Evolutionary conservation across 768 basidiomycete genomes (phyloP).

Genomic region (Psilocybe tampanensis): DNA sequence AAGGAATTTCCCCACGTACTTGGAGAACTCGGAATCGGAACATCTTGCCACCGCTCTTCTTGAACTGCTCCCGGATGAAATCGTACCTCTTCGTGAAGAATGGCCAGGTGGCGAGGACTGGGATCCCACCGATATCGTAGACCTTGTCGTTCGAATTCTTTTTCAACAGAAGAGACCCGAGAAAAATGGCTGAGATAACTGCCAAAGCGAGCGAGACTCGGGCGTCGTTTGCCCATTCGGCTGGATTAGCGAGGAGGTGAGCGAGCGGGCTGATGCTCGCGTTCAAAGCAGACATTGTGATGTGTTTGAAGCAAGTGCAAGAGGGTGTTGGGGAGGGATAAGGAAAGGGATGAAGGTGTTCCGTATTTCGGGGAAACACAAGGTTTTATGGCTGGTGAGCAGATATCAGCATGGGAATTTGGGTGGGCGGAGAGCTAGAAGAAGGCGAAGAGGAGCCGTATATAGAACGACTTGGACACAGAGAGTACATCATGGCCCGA

Average conservation of each 20-base stretch:
- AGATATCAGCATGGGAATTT: too few relatives aligned
- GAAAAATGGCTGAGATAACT: not conserved
- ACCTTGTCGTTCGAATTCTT: conserved; percentile 3
- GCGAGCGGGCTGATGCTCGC: conserved; percentile 10
- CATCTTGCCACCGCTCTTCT: conserved; percentile 22
- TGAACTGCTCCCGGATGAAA: conserved; percentile 27
- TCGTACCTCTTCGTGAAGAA: conserved; percentile 33
- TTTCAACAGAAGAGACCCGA: not conserved
- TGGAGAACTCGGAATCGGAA: conserved; percentile 34
- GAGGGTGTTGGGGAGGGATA: not conserved
- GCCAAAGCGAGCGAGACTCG: not conserved
- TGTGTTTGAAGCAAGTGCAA: too few relatives aligned
- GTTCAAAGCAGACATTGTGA: not conserved
- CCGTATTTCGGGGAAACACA: not conserved
- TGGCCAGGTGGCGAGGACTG: conserved; percentile 30
- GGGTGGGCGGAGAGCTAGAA: too few relatives aligned
- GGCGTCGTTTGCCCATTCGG: not conserved
- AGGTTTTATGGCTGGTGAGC: too few relatives aligned
- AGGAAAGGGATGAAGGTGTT: not conserved
- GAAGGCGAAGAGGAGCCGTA: too few relatives aligned
- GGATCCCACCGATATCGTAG: conserved; percentile 23
- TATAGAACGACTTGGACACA: too few relatives aligned
- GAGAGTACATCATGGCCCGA: too few relatives aligned
- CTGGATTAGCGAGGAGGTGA: conserved; percentile 1
- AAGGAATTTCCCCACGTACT: conserved; percentile 19